phyloP scores from a whole-genome alignment of 169 alveolate genomes.

The Plasmodium reichenowi region DNA sequence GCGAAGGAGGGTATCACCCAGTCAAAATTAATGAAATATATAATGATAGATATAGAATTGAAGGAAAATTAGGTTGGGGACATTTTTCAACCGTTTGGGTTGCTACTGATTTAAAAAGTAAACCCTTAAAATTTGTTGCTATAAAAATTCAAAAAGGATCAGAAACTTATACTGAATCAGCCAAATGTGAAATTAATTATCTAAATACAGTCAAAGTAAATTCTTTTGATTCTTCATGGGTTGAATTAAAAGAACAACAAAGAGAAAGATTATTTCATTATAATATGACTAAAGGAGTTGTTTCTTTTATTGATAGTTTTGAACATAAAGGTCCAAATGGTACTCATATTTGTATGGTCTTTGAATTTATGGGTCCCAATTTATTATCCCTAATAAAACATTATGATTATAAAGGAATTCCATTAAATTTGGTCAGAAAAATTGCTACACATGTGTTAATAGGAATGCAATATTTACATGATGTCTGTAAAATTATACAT shows the following conservation, averaged over 20 bases:
- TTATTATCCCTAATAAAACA: slow-evolving; percentile 95
- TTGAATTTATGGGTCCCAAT: slow-evolving; percentile 98
- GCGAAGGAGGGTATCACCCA: slow-evolving; percentile 95
- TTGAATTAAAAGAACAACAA: slow-evolving; percentile 79
- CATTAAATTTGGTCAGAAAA: slow-evolving; percentile 94
- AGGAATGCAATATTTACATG: slow-evolving; percentile 98
- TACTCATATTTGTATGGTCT: slow-evolving; percentile 97
- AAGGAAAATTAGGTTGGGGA: slow-evolving; percentile 99
- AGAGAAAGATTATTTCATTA: slow-evolving; percentile 77
- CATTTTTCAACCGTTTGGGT: slow-evolving; percentile 99
- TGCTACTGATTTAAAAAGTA: slow-evolving; percentile 92
- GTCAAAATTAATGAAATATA: slow-evolving; percentile 95
- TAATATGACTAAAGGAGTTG: slow-evolving; percentile 91
- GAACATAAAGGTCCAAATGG: slow-evolving; percentile 98
- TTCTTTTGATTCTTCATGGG: slow-evolving; percentile 86
- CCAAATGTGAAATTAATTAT: slow-evolving; percentile 97
- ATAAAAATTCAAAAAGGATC: slow-evolving; percentile 98
- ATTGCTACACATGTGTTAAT: slow-evolving; percentile 96
- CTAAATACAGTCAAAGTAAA: slow-evolving; percentile 90
- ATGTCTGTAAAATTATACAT: slow-evolving; percentile 97
- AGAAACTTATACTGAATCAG: slow-evolving; percentile 97
- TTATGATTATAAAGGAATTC: slow-evolving; percentile 96
- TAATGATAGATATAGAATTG: slow-evolving; percentile 94
- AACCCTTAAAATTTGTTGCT: slow-evolving; percentile 94
- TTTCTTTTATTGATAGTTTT: slow-evolving; percentile 95